Percentiles rank a stretch among this genome's conserved stretches.
Evolutionary conservation across 345 rosid genomes (phyloP).

Genomic region (Dimocarpus longan): DNA sequence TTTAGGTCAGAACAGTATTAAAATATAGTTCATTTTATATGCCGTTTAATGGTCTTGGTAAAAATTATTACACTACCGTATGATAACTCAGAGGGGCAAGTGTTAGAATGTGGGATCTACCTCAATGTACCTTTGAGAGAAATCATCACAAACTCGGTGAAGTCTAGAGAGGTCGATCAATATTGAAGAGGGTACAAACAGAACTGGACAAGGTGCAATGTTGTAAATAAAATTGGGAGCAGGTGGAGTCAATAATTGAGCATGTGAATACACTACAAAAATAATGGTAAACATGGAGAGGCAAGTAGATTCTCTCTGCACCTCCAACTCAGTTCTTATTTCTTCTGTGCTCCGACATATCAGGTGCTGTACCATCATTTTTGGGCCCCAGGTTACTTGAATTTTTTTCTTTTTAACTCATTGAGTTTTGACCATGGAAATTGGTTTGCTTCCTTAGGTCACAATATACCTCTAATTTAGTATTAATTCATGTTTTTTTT

Average conservation of each 20-base stretch:
- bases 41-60: no score
- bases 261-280: slow-evolving; percentile 7
- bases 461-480: no score
- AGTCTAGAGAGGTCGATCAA: not conserved
- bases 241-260: slow-evolving; percentile 5
- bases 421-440: no score
- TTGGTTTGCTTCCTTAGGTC: no score
- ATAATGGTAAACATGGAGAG: not conserved
- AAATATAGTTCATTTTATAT: no score
- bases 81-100: no score
- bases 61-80: no score
- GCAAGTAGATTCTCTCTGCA: slow-evolving; percentile 4
- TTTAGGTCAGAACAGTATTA: no score
- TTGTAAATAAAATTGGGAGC: not conserved
- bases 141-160: not conserved
- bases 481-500: no score
- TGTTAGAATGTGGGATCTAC: not conserved
- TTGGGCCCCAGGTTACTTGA: not conserved
- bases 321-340: not conserved
- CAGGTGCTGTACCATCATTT: not conserved
- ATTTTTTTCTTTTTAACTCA: no score
- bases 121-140: not conserved
- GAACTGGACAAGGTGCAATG: not conserved
- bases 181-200: not conserved
- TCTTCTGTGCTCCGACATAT: not conserved